phyloP scores from a whole-genome alignment of 2,329 filamentous ascomycete species.

The Keithomyces neogunnii region DNA sequence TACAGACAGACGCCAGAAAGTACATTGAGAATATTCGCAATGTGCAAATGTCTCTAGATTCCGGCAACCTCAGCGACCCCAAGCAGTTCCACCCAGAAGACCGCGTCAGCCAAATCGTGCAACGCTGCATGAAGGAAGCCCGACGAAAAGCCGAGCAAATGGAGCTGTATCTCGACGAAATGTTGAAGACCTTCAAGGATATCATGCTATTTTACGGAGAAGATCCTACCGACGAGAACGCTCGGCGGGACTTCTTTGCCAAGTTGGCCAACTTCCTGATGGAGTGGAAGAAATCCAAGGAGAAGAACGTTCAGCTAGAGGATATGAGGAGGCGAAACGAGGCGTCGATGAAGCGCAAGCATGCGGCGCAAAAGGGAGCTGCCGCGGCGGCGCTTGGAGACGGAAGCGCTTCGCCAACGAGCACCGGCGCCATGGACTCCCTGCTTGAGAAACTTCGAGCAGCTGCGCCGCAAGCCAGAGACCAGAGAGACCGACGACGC shows the following conservation, averaged over 20 bases:
- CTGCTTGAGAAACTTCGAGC: conserved; percentile 90
- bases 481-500: conserved; percentile 80
- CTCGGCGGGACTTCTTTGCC: conserved; percentile 88
- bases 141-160: conserved; percentile 93
- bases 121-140: conserved; percentile 93
- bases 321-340: conserved; percentile 80
- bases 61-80: conserved; percentile 87
- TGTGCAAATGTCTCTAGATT: conserved; percentile 84
- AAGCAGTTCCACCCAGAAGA: conserved; percentile 98
- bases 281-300: conserved; percentile 93
- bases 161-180: conserved; percentile 87
- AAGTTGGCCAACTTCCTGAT: conserved; percentile 84
- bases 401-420: conserved; percentile 56
- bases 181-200: conserved; percentile 83
- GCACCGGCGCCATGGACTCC: conserved; percentile 90
- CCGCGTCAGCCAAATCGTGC: conserved; percentile 83
- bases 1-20: conserved; percentile 76
- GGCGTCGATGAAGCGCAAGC: conserved; percentile 85
- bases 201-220: conserved; percentile 97
- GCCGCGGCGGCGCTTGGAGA: conserved; percentile 23
- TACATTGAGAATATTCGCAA: conserved; percentile 96
- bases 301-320: conserved; percentile 82
- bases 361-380: conserved; percentile 54
- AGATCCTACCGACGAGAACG: conserved; percentile 83
- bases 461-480: conserved; percentile 80